Base-by-base conservation (phyloP, 176 grass and related monocot species). In the Oryza coarctata region DNA sequence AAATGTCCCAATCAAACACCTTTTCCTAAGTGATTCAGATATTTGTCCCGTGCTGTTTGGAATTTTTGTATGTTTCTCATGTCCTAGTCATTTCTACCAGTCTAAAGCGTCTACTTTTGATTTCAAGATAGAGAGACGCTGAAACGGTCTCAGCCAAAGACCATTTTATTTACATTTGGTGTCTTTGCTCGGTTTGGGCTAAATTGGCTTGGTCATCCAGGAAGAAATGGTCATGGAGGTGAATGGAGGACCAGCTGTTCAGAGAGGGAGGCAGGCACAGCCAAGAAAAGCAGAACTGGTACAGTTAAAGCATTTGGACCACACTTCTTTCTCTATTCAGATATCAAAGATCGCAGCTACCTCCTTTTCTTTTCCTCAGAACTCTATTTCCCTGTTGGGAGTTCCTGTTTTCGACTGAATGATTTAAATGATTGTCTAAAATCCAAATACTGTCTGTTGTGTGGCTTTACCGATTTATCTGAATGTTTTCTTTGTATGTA, bases 221-320 rank as follows among this genome's bases (percentile, higher is more conserved):
- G 85, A 32, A 78, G 79, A 68, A 79, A 83, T 36, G 70, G 85
- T 20, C 52, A 77, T 83, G 89, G 77, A 61, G 85, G 44, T 38
- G 76, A 93, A 79, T 84, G 83, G 79, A 88, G 90, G 92, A 85
- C 90, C 86, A 94, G 83, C 81, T 98, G 92, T 88, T 89, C 86
- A 73, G 86, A 93, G 79, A 91, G 84, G 85, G 95, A 93, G 57
- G 28, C 82, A 89, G 87, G 82, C 76, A 81, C 88, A 66, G 86
- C 82, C 63, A 98, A 95, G 88, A 93, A 95, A 94, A 95, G 92
- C 84, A 92, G 90, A 86, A 93, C 95, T 90, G 95, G 95, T 98
- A 94, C 81, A 89, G 89, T 79, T 80, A 79, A 86, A 86, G 68
- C 84, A 62, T 74, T 68, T 83, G 79, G 84, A 90, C 84, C 84